These are phyloP conservation scores for Manihot esculenta DNA, from an alignment of 441 rosid species.

Conservation along the genomic window DNA sequence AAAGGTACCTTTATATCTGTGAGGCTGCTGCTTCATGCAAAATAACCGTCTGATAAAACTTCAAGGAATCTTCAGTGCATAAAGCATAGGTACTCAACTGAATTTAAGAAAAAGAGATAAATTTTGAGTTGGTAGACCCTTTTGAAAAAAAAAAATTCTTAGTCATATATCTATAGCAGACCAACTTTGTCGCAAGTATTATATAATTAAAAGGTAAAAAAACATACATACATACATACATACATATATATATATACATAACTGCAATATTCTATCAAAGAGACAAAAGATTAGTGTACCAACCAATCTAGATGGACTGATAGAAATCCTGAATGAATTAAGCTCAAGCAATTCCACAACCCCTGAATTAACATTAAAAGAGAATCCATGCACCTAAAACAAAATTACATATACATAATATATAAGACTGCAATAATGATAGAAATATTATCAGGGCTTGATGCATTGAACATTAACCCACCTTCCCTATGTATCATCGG, in stretches of 20 bases:
- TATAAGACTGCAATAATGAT: neutral
- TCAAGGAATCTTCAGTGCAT: constrained; percentile 69
- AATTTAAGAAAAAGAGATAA: constrained; percentile 16
- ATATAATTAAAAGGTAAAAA: neutral
- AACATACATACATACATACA: too few species aligned
- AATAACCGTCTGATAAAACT: constrained; percentile 63
- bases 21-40: constrained; percentile 78
- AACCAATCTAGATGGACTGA: constrained; percentile 92
- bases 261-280: neutral
- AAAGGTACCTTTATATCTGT: constrained; percentile 61
- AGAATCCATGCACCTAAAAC: constrained; percentile 76
- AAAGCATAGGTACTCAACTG: constrained; percentile 87
- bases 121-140: too few species aligned
- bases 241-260: too few species aligned
- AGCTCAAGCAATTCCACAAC: constrained; percentile 75
- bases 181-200: neutral
- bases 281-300: constrained; percentile 22
- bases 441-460: constrained; percentile 5
- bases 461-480: constrained; percentile 22
- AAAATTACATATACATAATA: neutral
- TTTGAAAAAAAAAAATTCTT: neutral
- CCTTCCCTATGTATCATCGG: constrained; percentile 72
- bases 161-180: constrained; percentile 1
- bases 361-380: constrained; percentile 80
- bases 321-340: constrained; percentile 81